phyloP scores from a whole-genome alignment of 371 early-diverging fungal genomes.

The Lichtheimia ornata region DNA sequence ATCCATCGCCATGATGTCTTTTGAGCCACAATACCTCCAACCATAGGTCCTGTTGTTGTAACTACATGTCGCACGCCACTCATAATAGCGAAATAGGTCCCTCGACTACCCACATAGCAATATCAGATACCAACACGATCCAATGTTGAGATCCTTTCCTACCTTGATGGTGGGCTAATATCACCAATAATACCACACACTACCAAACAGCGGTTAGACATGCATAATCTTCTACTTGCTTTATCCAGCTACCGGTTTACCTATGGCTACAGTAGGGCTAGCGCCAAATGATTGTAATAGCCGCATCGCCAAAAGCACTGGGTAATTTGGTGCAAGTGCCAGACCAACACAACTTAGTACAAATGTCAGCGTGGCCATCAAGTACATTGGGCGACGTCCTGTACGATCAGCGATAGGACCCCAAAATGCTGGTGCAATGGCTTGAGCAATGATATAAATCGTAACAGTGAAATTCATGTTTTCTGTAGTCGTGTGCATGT shows the following conservation, averaged over 20 bases:
- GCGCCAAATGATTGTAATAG: constrained; percentile 21
- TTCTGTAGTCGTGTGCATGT: not conserved
- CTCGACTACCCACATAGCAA: constrained; percentile 21
- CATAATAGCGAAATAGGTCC: constrained; percentile 56
- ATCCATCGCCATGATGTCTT: constrained; percentile 23
- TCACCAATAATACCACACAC: constrained; percentile 64
- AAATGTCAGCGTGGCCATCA: constrained; percentile 10
- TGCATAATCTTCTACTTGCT: constrained; percentile 12
- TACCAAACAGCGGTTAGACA: constrained; percentile 25
- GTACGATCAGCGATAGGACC: constrained; percentile 17
- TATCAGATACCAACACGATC: not conserved
- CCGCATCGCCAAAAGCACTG: constrained; percentile 13
- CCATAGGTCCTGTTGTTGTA: constrained; percentile 52
- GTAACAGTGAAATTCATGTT: constrained; percentile 15
- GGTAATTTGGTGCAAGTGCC: constrained; percentile 9
- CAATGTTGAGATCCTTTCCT: constrained; percentile 9
- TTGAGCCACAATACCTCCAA: constrained; percentile 15
- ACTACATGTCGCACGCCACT: constrained; percentile 29
- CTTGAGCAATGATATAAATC: constrained; percentile 19
- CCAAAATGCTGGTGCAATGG: constrained; percentile 22
- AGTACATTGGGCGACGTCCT: constrained; percentile 23
- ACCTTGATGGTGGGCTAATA: constrained; percentile 47
- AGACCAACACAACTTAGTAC: constrained; percentile 10
- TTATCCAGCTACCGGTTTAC: constrained; percentile 1
- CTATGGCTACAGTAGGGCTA: constrained; percentile 46